Evolutionary conservation across 2,329 filamentous ascomycete genomes (phyloP).

Genomic region (Cytospora schulzeri): DNA sequence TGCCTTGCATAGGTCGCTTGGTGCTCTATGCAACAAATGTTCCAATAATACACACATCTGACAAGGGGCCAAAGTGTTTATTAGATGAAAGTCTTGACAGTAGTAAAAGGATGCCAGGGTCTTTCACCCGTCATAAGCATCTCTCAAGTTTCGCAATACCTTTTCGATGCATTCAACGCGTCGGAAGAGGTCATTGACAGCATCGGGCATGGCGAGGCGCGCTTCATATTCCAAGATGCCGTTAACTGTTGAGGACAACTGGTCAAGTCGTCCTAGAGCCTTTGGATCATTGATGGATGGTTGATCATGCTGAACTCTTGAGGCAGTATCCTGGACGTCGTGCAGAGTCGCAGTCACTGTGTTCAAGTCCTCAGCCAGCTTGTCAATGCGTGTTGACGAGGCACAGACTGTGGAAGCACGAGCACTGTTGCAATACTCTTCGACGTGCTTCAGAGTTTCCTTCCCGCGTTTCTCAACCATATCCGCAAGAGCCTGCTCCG

Average conservation of each 20-base stretch:
- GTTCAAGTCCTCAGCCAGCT: background rate
- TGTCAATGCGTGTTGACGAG: background rate
- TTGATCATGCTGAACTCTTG: background rate
- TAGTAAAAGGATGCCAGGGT: background rate
- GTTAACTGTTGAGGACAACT: background rate
- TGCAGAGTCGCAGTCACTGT: background rate
- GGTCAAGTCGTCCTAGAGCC: background rate
- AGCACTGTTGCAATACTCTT: background rate
- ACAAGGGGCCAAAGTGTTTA: too few relatives aligned
- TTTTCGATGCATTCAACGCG: background rate
- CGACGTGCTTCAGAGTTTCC: background rate
- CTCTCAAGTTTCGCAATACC: background rate
- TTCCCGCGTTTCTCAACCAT: background rate
- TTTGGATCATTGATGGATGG: background rate
- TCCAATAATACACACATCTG: too few relatives aligned
- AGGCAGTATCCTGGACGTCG: background rate
- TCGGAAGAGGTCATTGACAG: background rate
- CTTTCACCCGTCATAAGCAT: background rate
- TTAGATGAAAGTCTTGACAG: too few relatives aligned
- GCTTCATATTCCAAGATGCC: background rate
- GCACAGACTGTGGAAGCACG: background rate
- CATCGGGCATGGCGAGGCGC: background rate
- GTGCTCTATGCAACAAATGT: too few relatives aligned
- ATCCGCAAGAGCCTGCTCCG: background rate
- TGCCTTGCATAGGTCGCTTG: too few relatives aligned